phyloP scores from a whole-genome alignment of 768 basidiomycete species.

The Suillus occidentalis region DNA sequence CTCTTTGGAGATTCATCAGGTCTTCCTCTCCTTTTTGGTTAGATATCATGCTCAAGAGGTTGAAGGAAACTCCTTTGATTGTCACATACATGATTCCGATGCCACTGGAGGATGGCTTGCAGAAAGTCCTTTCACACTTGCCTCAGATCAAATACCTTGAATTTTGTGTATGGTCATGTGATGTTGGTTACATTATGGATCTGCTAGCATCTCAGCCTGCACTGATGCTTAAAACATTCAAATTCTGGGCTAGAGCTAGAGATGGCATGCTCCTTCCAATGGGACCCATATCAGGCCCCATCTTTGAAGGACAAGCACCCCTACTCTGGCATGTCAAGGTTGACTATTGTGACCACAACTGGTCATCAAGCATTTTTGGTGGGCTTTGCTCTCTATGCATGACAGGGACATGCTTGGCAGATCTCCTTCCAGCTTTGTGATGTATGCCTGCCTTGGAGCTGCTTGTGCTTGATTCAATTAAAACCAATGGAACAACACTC shows the following conservation, averaged over 20 bases:
- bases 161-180: neutral
- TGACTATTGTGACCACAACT: neutral
- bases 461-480: neutral
- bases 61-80: neutral
- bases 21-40: neutral
- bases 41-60: constrained; percentile 1
- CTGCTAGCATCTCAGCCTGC: neutral
- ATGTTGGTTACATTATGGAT: neutral
- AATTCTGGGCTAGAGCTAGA: neutral
- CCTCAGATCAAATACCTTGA: neutral
- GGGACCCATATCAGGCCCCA: neutral
- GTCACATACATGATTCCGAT: neutral
- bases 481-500: neutral
- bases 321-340: neutral
- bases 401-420: neutral
- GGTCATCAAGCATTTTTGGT: neutral
- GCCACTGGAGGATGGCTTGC: neutral
- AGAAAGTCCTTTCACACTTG: neutral
- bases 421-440: neutral
- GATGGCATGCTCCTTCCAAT: neutral
- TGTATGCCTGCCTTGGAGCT: neutral
- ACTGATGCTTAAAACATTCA: neutral
- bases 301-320: neutral
- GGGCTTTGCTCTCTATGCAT: neutral
- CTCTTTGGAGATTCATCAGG: neutral